A percentile compares a stretch with the other conserved stretches of the same genome.
Conservation (phyloP, 257 asterid genomes). For the Fraxinus excelsior region DNA sequence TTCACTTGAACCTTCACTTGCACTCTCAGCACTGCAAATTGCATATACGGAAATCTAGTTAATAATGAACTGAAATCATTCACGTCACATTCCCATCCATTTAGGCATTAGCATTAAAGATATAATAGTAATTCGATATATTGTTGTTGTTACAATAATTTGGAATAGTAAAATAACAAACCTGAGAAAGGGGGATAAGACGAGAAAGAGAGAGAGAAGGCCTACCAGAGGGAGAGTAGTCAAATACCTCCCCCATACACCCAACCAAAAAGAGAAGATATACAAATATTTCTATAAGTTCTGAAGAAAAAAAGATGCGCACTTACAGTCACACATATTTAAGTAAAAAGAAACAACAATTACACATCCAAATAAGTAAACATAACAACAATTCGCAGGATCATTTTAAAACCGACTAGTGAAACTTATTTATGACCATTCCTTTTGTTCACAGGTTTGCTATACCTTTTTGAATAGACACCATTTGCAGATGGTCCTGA, state of each 20-base stretch:
- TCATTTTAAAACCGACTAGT: neutral
- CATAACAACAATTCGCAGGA: neutral
- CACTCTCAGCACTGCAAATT: constrained; percentile 79
- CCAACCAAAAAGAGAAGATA: neutral
- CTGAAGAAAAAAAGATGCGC: neutral
- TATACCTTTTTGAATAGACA: constrained; percentile 58
- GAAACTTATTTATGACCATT: neutral
- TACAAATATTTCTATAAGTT: neutral
- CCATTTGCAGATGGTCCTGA: constrained; percentile 64
- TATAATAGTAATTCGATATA: neutral
- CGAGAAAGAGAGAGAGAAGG: neutral
- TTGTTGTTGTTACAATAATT: neutral
- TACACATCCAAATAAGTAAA: too few relatives aligned
- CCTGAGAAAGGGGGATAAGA: neutral
- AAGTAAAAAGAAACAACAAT: neutral
- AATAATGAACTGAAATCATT: constrained; percentile 15
- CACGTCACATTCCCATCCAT: neutral
- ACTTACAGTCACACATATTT: neutral
- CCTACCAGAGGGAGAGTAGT: neutral
- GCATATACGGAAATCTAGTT: constrained; percentile 14
- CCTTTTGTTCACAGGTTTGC: constrained; percentile 1
- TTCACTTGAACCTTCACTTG: constrained; percentile 86
- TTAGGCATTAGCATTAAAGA: neutral
- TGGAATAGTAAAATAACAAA: neutral
- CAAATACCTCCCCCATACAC: too few relatives aligned